Base-by-base conservation (phyloP, 441 rosid genomes). In the Melianthus villosus region DNA sequence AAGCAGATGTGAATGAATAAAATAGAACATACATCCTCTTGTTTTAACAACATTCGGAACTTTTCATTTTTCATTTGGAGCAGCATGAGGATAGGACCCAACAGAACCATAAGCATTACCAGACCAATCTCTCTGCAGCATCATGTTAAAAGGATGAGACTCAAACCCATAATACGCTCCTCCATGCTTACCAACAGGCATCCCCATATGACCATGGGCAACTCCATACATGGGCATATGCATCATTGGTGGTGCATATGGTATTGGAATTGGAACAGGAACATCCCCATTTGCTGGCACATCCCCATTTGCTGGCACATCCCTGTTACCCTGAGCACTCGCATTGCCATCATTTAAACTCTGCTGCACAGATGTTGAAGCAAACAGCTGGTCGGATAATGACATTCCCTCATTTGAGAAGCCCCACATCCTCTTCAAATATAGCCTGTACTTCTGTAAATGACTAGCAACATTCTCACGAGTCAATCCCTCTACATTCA, bases 381-480 rank as follows among this genome's bases (percentile, higher is more conserved):
- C 79, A 49, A 89, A 83, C 44, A 83, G 64, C 50, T 72, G 82
- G 41, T 89, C 95, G 0, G 89, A 71, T 6, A 92, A 22, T 8
- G 97, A 66, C 0, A 79, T 70, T 3, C 72, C 94, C 8, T 73
- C 91, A 9, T 9, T 57, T 2, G 76, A 65, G 25, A 70, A 35
- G 6, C 99, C 94, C 25, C 82, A 85, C 96, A 82, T 91, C 67
- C 99, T 40, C 48, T 75, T 91, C 45, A 85, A 59, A 45, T 82
- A 91, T 2, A 91, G 75, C 11, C 99, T 64, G 45, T 91, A 91
- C 52, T 91, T 91, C 42, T 91, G 99, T 39, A 91, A 47, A 51
- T 91, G 96, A 46, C 92, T 82, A 0, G 99, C 99, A 0, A 91
- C 99, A 66, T 85, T 91, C 38, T 91, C 96, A 7, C 95, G 71